These are phyloP conservation scores for Dispira simplex DNA, from an alignment of 192 early-diverging fungal species.

Conservation along the genomic window DNA sequence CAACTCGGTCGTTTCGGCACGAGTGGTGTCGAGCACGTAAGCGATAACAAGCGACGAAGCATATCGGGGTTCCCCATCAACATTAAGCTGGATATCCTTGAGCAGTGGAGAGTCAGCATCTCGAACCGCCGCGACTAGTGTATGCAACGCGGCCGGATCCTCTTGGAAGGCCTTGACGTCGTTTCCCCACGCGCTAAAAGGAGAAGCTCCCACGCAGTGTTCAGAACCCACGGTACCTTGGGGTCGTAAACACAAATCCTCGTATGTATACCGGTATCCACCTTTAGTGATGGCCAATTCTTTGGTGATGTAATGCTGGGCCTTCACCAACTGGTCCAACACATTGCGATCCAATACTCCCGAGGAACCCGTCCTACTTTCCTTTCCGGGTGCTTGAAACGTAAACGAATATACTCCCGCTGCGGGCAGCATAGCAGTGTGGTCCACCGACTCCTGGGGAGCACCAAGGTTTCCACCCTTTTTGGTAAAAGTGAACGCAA, in stretches of 20 bases:
- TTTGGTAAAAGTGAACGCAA: constrained; percentile 15
- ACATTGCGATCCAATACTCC: constrained; percentile 20
- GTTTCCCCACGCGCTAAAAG: neutral
- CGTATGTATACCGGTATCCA: constrained; percentile 11
- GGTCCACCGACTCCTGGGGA: constrained; percentile 15
- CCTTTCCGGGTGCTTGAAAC: too few species aligned
- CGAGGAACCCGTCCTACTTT: neutral
- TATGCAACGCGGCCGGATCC: neutral
- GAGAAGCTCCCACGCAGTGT: neutral
- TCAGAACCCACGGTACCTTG: neutral
- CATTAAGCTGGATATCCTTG: neutral
- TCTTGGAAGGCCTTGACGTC: neutral
- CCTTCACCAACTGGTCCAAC: constrained; percentile 1
- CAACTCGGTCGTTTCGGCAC: constrained; percentile 21
- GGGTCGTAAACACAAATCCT: constrained; percentile 6
- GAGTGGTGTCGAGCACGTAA: constrained; percentile 35
- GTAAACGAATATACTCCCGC: constrained; percentile 3
- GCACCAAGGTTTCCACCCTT: constrained; percentile 15
- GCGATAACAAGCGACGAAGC: constrained; percentile 24
- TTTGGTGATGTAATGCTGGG: neutral
- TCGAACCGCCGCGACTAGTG: neutral
- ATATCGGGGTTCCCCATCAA: constrained; percentile 15
- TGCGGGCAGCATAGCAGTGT: constrained; percentile 15
- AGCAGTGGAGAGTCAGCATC: neutral
- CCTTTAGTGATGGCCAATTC: neutral